Evolutionary conservation across 2,329 filamentous ascomycete genomes (phyloP).

Genomic region (Fusarium musae): DNA sequence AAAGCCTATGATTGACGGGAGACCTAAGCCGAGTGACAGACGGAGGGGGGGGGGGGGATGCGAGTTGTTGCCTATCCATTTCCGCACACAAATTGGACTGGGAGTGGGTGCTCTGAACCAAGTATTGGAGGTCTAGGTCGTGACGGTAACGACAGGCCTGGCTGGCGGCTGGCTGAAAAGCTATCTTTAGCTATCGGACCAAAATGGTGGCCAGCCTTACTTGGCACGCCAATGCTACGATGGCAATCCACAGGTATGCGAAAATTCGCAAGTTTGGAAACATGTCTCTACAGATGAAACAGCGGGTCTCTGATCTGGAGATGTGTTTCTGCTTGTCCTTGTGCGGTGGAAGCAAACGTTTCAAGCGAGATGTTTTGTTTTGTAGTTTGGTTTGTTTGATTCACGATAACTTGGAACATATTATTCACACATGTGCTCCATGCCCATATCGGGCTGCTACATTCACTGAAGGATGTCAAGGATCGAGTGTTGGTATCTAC

Average conservation of each 20-base stretch:
- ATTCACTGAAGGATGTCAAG: neutral
- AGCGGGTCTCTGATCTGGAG: neutral
- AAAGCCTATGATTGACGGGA: neutral
- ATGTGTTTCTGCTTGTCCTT: neutral
- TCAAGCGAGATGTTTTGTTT: neutral
- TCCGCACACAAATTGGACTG: neutral
- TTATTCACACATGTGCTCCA: neutral
- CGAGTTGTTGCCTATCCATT: neutral
- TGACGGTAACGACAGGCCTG: neutral
- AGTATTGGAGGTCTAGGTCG: neutral
- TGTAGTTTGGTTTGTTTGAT: neutral
- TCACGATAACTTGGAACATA: neutral
- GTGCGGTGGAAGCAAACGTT: neutral
- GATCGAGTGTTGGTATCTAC: neutral
- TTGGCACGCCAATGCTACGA: constrained; percentile 3
- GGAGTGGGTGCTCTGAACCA: neutral
- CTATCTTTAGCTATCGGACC: constrained; percentile 32
- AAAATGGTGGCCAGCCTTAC: neutral
- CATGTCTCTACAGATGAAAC: neutral
- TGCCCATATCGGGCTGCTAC: neutral
- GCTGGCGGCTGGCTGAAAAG: neutral
- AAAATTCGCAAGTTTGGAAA: constrained; percentile 12
- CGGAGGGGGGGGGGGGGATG: neutral
- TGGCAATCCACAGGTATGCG: neutral
- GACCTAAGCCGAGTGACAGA: neutral